Conservation (phyloP, 768 basidiomycete genomes). For the Astraeus odoratus region DNA sequence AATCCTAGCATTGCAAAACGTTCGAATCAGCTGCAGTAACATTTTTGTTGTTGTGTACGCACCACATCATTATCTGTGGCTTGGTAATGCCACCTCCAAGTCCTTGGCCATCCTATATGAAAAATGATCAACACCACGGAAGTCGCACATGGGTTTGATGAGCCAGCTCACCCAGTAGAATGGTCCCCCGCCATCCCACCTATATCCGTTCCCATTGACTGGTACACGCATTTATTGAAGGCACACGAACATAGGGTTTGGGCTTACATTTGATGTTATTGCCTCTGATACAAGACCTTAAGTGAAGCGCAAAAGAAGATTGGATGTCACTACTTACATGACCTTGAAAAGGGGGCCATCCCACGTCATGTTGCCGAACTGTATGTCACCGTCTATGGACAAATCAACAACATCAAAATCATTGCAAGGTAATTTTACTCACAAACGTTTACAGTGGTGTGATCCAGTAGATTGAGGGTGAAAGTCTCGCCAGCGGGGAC, state of each 20-base stretch:
- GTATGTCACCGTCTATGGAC: conserved; percentile 48
- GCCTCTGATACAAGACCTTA: conserved; percentile 31
- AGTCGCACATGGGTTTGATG: not conserved
- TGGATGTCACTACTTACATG: conserved; percentile 27
- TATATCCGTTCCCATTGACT: conserved; percentile 36
- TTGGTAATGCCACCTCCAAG: conserved; percentile 10
- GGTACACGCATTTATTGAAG: not conserved
- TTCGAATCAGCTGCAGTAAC: not conserved
- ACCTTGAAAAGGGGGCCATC: conserved; percentile 48
- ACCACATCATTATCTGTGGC: conserved; percentile 37
- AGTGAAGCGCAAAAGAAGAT: conserved; percentile 1
- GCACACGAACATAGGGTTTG: not conserved
- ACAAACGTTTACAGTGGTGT: conserved; percentile 56
- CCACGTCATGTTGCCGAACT: conserved; percentile 48
- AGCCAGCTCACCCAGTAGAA: conserved; percentile 34
- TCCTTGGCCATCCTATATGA: conserved; percentile 22
- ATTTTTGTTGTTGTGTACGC: not conserved
- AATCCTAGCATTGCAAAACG: conserved; percentile 21
- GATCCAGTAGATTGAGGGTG: conserved; percentile 36
- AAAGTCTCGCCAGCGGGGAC: conserved; percentile 50
- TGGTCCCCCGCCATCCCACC: conserved; percentile 36
- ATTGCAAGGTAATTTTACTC: conserved; percentile 13
- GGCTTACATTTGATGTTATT: conserved; percentile 40
- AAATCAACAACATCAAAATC: not conserved
- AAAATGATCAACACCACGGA: not conserved